phyloP scores from a whole-genome alignment of 495 filamentous ascomycete species.

The Penicillium riverlandense region DNA sequence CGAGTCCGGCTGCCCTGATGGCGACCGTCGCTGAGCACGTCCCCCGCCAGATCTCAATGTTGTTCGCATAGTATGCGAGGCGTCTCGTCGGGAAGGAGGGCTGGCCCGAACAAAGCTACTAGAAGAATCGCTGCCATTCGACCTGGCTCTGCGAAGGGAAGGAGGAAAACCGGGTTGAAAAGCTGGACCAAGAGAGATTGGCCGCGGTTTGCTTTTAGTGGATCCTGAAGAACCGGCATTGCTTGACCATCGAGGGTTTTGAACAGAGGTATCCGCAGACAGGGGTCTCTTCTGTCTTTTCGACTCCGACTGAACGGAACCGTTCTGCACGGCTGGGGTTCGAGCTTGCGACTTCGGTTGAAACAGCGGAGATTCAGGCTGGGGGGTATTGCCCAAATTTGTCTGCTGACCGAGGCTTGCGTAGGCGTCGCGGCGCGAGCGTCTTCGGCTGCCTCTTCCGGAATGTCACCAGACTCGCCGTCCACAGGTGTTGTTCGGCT shows the following conservation, averaged over 20 bases:
- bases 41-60: conserved; percentile 42
- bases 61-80: conserved; percentile 44
- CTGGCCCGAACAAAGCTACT: conserved; percentile 53
- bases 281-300: conserved; percentile 15
- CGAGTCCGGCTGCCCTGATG: conserved; percentile 22
- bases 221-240: background rate
- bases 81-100: conserved; percentile 25
- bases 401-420: conserved; percentile 5
- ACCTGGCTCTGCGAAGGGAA: conserved; percentile 23
- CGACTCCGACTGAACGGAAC: conserved; percentile 3
- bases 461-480: conserved; percentile 6
- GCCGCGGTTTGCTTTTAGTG: conserved; percentile 11
- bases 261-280: conserved; percentile 14
- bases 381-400: conserved; percentile 8
- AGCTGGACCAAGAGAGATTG: conserved; percentile 21
- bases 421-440: conserved; percentile 18
- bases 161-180: conserved; percentile 7
- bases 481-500: conserved; percentile 7
- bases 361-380: conserved; percentile 16
- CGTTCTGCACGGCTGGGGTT: conserved; percentile 1
- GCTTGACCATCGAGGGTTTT: conserved; percentile 6
- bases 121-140: conserved; percentile 53
- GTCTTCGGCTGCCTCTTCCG: conserved; percentile 12
- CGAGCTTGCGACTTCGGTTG: conserved; percentile 6
- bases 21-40: conserved; percentile 13